Percentiles rank a stretch among this genome's conserved stretches.
phyloP scores from a whole-genome alignment of 768 basidiomycete species.

The Russula brevipes region DNA sequence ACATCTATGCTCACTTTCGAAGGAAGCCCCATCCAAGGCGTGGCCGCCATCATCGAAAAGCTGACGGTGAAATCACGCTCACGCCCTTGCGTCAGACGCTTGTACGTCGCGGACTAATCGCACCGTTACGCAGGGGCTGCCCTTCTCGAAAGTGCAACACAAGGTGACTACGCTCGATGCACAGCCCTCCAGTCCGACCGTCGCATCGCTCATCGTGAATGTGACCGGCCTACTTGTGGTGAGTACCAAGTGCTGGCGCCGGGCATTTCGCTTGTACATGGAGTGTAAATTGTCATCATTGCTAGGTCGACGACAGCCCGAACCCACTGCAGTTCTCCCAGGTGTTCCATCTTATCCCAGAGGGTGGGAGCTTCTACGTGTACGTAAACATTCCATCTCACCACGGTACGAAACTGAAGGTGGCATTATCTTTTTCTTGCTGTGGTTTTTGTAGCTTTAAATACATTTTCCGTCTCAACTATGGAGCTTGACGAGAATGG shows the following conservation, averaged over 20 bases:
- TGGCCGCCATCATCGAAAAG: conserved; percentile 57
- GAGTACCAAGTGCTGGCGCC: conserved; percentile 27
- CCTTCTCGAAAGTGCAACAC: conserved; percentile 80
- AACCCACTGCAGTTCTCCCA: conserved; percentile 91
- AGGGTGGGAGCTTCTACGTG: conserved; percentile 78
- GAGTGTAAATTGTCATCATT: not conserved
- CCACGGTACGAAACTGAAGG: not conserved
- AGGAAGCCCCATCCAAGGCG: conserved; percentile 52
- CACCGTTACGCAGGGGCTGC: conserved; percentile 44
- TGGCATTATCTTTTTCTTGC: not conserved
- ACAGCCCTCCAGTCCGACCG: conserved; percentile 66
- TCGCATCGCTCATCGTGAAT: conserved; percentile 65
- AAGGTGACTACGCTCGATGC: conserved; percentile 77
- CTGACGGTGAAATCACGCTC: conserved; percentile 47
- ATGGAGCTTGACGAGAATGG: conserved; percentile 39
- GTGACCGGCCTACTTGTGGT: conserved; percentile 86
- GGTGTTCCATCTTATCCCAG: conserved; percentile 84
- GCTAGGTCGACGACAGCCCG: conserved; percentile 70
- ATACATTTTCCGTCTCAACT: conserved; percentile 90
- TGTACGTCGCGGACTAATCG: not conserved
- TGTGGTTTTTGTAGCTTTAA: conserved; percentile 50
- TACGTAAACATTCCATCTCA: conserved; percentile 37
- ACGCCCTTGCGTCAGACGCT: not conserved
- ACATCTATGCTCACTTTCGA: conserved; percentile 87
- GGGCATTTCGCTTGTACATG: not conserved